Base-by-base conservation (phyloP, 2,329 filamentous ascomycete species). In the Scedosporium boydii region DNA sequence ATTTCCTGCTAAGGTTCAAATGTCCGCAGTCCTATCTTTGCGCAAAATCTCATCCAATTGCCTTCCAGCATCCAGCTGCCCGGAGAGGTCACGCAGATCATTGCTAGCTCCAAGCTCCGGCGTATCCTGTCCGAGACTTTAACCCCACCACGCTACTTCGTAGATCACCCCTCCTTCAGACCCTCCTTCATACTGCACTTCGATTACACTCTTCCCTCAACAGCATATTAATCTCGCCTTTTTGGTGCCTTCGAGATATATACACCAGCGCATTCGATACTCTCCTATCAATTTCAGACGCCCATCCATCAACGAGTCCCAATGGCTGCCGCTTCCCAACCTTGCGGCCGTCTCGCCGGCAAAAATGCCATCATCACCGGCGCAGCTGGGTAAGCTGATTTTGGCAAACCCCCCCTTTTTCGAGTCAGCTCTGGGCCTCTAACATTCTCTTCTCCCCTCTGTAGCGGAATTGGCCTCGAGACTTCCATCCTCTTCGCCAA, bases 401-500 rank as follows among this genome's bases (percentile, higher is more conserved):
- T 34, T 34, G 6, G 7, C 29, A 34, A 34, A n/a, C n/a, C 6
- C 29, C 41, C 21, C 27, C 58, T 46, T 46, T 23, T 34, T 9
- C 23, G 14, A 21, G n/a, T 2, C 6, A 23, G 18, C 51, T 55
- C 34, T 6, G 3, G 56, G 6, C 38, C 27, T 48, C 38, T 55
- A 34, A 18, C 29, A 14, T 48, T 21, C 27, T 42, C 6, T 12
- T 16, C 46, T 38, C 10, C 10, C 53, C 34, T 51, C 26, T 41
- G 38, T 21, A 27, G 18, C 18, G 16, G 34, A 42, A 97, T 97
- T 71, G 93, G 93, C 67, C 88, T 97, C 58, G 92, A 97, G 79
- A 96, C 93, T 2, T 85, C 84, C 62, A 93, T 97, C 68, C 88
- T 96, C 64, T 96, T 97, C 71, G 88, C 87, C 64, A 89, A 89